These are phyloP conservation scores for Hemileccinum impolitum DNA, from an alignment of 768 basidiomycete genomes.

Conservation along the genomic window DNA sequence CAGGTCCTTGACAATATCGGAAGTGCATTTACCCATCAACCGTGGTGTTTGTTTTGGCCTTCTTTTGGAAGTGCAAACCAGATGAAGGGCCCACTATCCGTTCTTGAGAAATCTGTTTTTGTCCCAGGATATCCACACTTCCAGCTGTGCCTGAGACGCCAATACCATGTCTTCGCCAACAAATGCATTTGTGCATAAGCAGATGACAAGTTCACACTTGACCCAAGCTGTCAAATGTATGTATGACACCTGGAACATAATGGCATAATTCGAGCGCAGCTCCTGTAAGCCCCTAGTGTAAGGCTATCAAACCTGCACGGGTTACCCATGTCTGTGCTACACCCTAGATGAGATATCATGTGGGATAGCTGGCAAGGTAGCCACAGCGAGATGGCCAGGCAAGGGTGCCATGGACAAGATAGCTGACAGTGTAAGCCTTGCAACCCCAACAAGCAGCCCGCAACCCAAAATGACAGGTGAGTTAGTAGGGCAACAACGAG, in stretches of 20 bases:
- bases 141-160: constrained; percentile 21
- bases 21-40: constrained; percentile 23
- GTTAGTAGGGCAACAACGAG: too few species aligned
- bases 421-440: too few species aligned
- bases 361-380: too few species aligned
- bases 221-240: constrained; percentile 22
- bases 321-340: too few species aligned
- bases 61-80: neutral
- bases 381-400: too few species aligned
- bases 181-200: constrained; percentile 13
- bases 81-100: neutral
- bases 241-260: constrained; percentile 23
- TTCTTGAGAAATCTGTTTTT: constrained; percentile 1
- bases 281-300: neutral
- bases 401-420: too few species aligned
- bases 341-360: too few species aligned
- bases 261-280: constrained; percentile 12
- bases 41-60: constrained; percentile 15
- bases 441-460: too few species aligned
- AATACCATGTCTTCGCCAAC: constrained; percentile 11
- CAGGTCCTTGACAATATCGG: constrained; percentile 55
- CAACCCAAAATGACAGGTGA: too few species aligned
- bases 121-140: constrained; percentile 20
- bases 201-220: constrained; percentile 17
- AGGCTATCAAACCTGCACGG: too few species aligned